Conservation (phyloP, 176 grass and related monocot genomes). For the Rhynchospora tenuis region DNA sequence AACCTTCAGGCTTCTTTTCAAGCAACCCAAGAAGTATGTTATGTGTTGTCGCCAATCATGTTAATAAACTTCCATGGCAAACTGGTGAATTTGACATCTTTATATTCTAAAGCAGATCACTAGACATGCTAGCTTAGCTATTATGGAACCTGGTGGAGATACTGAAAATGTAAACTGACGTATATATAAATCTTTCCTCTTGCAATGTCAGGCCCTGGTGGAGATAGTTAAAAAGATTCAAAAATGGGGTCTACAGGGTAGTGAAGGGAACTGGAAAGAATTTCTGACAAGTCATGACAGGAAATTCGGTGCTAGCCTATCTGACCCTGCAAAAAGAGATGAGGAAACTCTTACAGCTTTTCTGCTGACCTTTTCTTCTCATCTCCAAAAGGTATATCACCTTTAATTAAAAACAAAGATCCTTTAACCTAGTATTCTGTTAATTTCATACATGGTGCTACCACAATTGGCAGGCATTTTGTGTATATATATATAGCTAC, state of each 20-base stretch:
- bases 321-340: constrained; percentile 13
- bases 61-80: background rate
- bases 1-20: background rate
- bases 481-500: background rate
- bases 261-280: constrained; percentile 19
- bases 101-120: background rate
- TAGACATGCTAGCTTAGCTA: background rate
- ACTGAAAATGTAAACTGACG: background rate
- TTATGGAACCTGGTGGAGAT: background rate
- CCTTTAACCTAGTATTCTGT: background rate
- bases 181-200: background rate
- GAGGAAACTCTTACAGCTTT: constrained; percentile 13
- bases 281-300: constrained; percentile 9
- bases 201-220: background rate
- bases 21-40: background rate
- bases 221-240: constrained; percentile 1
- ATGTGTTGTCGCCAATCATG: background rate
- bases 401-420: no score
- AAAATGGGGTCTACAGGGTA: background rate
- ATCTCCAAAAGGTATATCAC: background rate
- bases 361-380: constrained; percentile 13
- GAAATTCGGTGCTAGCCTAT: background rate
- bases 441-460: background rate
- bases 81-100: background rate
- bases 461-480: background rate